A percentile compares a stretch with the other conserved stretches of the same genome.
Conservation (phyloP, 768 basidiomycete species). For the Boletus rubroflammeus region DNA sequence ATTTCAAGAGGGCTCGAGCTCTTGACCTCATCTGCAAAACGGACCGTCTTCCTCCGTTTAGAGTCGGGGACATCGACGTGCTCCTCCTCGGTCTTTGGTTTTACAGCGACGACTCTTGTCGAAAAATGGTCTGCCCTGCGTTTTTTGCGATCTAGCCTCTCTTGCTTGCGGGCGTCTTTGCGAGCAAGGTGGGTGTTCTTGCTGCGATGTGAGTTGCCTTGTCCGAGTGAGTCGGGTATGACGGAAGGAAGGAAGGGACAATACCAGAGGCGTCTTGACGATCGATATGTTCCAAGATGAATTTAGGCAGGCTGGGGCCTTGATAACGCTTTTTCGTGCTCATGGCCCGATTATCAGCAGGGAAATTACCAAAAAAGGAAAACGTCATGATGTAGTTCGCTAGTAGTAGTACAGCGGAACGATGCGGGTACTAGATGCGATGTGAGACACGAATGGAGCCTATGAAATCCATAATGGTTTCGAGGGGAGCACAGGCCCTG, state of each 20-base stretch:
- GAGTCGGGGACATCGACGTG: constrained; percentile 41
- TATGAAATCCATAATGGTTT: too few species aligned
- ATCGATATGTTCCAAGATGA: constrained; percentile 27
- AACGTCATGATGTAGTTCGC: too few species aligned
- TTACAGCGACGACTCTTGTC: constrained; percentile 26
- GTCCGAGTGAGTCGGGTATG: neutral
- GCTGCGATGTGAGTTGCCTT: constrained; percentile 4
- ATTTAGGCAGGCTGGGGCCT: constrained; percentile 27
- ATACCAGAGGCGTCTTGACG: constrained; percentile 8
- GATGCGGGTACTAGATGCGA: too few species aligned
- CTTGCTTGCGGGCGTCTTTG: constrained; percentile 64
- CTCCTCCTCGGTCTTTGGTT: constrained; percentile 42
- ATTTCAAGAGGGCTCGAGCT: neutral
- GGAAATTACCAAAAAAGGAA: neutral
- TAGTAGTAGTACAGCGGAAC: too few species aligned
- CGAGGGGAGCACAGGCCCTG: too few species aligned
- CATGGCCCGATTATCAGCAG: constrained; percentile 6
- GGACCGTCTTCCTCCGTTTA: constrained; percentile 44
- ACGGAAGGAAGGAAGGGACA: neutral
- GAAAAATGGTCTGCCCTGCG: constrained; percentile 61
- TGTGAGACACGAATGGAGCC: too few species aligned
- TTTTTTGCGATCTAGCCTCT: constrained; percentile 55
- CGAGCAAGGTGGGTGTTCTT: constrained; percentile 36
- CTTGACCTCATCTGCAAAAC: constrained; percentile 6
- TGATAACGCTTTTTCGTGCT: constrained; percentile 9